Evolutionary conservation across 805 yeast species (phyloP), one percentile per base, ranked within the genome.

Genomic region (Suhomyces emberorum): DNA sequence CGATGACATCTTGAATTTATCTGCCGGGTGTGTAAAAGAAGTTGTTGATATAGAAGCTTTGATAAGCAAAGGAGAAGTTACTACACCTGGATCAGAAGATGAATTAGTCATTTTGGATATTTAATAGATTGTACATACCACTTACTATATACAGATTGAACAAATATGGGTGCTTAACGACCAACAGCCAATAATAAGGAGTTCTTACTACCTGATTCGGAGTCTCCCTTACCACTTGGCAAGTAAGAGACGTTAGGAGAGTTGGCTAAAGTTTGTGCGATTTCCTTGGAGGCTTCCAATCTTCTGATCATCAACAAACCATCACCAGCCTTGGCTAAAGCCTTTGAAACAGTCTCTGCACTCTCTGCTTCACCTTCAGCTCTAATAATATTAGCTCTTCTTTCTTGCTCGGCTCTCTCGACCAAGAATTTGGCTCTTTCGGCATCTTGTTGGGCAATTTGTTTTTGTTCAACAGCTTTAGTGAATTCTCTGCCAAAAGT

Each of bases 301-400:
- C 98, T 79, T 74, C 98, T 79, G 52, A 93, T 89, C 70, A 86
- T 76, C 57, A 93, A 72, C 50, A 93, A 73, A 48, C 98, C 98
- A 57, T 93, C 98, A 61, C 98, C 98, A 16, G 95, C 88, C 69
- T 88, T 89, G 37, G 82, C 78, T 48, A 93, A 76, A 4, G 98
- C 97, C 63, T 81, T 86, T 23, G 96, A 88, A 44, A 93, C 93
- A 43, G 81, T 81, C 42, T 93, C 98, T 3, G 98, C 98, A 40
- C 96, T 88, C 63, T 93, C 98, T 34, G 98, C 98, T 69, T 93
- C 98, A 67, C 98, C 98, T 66, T 93, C 98, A 19, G 98, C 98
- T 54, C 98, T 80, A 49, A 93, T 89, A 52, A 93, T 88, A 32
- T 86, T 71, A 2, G 98, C 98, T 62, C 84, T 89, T 59, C 95